Conservation (phyloP, 305 asterid species). For the Andrographis paniculata region DNA sequence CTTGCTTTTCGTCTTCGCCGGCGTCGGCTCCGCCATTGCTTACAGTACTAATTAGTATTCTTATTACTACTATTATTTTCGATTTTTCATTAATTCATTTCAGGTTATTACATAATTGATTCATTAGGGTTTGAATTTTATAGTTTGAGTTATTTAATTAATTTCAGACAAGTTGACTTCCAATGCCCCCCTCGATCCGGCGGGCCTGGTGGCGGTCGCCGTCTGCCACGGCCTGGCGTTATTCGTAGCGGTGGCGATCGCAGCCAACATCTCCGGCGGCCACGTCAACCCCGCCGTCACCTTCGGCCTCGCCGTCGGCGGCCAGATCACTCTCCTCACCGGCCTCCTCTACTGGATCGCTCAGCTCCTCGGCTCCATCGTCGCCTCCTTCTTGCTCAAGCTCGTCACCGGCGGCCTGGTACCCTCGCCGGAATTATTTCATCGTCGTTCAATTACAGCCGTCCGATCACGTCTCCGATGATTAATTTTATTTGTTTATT, state of each 20-base stretch:
- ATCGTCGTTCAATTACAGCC: neutral
- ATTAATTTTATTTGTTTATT: no score
- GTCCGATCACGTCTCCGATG: no score
- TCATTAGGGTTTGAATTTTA: no score
- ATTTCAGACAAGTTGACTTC: neutral
- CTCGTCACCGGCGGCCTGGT: neutral
- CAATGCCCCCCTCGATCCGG: neutral
- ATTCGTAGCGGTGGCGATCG: neutral
- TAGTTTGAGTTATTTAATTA: no score
- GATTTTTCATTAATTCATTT: no score
- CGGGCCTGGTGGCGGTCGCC: neutral
- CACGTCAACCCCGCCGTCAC: no score
- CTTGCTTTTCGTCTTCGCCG: conserved; percentile 74
- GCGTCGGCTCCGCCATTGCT: conserved; percentile 92
- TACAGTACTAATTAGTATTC: conserved; percentile 26
- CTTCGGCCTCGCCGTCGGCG: neutral
- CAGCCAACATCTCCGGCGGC: neutral
- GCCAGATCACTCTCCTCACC: neutral
- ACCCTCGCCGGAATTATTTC: no score
- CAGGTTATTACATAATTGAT: no score
- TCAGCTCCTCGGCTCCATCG: neutral
- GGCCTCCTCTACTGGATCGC: neutral
- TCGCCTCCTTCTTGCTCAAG: neutral
- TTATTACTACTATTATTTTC: no score
- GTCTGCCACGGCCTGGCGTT: neutral